phyloP scores from a whole-genome alignment of 1,139 yeast species.

The Yamadazyma sp. region DNA sequence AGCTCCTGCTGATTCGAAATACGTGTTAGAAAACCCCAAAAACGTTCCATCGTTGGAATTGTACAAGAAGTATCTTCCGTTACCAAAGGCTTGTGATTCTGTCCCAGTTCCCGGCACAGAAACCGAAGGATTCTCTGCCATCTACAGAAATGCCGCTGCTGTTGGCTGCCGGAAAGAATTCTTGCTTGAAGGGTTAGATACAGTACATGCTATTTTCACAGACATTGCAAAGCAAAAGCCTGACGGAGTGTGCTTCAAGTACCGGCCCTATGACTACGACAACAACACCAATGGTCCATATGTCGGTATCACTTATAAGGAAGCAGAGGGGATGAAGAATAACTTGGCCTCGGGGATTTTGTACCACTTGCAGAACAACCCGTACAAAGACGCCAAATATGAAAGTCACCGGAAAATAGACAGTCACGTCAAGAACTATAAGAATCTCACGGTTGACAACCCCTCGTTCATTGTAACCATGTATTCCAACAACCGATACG shows the following conservation, averaged over 20 bases:
- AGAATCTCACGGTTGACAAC: constrained; percentile 22
- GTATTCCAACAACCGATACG: constrained; percentile 35
- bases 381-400: constrained; percentile 23
- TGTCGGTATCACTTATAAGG: constrained; percentile 20
- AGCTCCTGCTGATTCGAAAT: constrained; percentile 15
- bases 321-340: constrained; percentile 22
- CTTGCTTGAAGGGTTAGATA: constrained; percentile 25
- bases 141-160: constrained; percentile 31
- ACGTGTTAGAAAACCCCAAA: constrained; percentile 19
- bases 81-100: constrained; percentile 19
- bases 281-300: constrained; percentile 21
- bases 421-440: constrained; percentile 23
- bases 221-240: constrained; percentile 19
- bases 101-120: constrained; percentile 32
- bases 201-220: constrained; percentile 28
- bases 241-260: constrained; percentile 29
- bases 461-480: constrained; percentile 35
- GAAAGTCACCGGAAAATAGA: constrained; percentile 29
- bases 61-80: constrained; percentile 25
- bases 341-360: constrained; percentile 35
- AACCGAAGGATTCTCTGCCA: constrained; percentile 29
- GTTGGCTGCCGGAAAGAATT: constrained; percentile 24
- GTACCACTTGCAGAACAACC: constrained; percentile 28
- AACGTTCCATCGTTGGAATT: constrained; percentile 18
- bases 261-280: constrained; percentile 32